These are phyloP conservation scores for Ascobolus immersus DNA, from an alignment of 495 filamentous ascomycete genomes.

Conservation along the genomic window DNA sequence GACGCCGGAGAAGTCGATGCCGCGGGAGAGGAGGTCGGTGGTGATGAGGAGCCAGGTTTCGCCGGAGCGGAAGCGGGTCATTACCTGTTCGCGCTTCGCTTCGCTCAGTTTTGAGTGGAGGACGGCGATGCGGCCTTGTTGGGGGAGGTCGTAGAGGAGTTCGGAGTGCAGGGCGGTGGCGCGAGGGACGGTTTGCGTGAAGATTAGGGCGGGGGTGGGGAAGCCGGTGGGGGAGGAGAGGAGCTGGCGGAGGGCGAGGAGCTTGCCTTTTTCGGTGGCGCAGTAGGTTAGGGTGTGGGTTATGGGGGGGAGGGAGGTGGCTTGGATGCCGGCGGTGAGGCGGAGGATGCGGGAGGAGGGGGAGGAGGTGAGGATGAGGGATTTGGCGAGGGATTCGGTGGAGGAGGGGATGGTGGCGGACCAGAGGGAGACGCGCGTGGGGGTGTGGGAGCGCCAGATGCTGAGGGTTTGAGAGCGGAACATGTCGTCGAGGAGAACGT, in stretches of 20 bases:
- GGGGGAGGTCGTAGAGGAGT: constrained; percentile 79
- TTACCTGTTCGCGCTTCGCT: constrained; percentile 43
- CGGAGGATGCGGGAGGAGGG: constrained; percentile 36
- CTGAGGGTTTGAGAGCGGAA: constrained; percentile 73
- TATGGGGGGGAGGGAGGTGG: constrained; percentile 79
- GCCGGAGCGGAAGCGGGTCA: constrained; percentile 70
- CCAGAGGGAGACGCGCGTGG: constrained; percentile 56
- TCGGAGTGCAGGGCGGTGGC: constrained; percentile 70
- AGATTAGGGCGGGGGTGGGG: constrained; percentile 71
- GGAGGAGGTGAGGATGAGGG: constrained; percentile 8
- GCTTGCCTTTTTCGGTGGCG: constrained; percentile 77
- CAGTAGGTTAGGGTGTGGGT: constrained; percentile 71
- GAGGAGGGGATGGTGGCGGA: constrained; percentile 28
- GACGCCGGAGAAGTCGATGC: constrained; percentile 76
- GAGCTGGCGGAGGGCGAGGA: constrained; percentile 73
- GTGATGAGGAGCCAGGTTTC: constrained; percentile 93
- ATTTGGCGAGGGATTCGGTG: constrained; percentile 7
- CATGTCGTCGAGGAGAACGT: constrained; percentile 80
- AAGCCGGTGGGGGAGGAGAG: constrained; percentile 50
- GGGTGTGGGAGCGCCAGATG: constrained; percentile 66
- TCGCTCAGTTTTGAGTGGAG: constrained; percentile 73
- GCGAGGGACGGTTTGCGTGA: constrained; percentile 79
- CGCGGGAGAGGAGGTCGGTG: constrained; percentile 71
- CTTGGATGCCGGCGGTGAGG: constrained; percentile 79
- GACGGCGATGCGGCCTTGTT: constrained; percentile 67